Conservation (phyloP, 805 yeast genomes). For the Candida ovalis region DNA sequence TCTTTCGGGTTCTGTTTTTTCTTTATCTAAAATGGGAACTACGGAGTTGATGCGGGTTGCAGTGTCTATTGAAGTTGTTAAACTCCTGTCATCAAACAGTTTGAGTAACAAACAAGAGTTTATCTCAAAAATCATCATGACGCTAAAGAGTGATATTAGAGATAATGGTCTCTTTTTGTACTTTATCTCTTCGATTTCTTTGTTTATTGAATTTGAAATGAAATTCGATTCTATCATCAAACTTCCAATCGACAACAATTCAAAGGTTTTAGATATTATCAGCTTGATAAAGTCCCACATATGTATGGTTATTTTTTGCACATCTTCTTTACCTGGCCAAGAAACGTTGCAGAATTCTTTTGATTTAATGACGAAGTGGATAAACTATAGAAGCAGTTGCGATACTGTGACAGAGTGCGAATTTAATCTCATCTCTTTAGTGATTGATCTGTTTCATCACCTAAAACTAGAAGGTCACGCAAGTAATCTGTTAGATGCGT, state of each 20-base stretch:
- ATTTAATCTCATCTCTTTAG: conserved; percentile 24
- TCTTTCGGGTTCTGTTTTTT: conserved; percentile 9
- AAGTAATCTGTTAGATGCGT: conserved; percentile 11
- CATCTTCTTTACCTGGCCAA: conserved; percentile 8
- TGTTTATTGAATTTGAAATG: conserved; percentile 21
- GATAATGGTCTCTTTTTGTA: conserved; percentile 30
- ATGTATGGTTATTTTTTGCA: conserved; percentile 18
- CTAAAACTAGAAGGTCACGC: conserved; percentile 16
- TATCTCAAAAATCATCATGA: conserved; percentile 23
- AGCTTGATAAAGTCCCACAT: conserved; percentile 24
- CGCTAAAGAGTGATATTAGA: conserved; percentile 17
- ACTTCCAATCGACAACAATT: conserved; percentile 13
- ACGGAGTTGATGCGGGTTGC: conserved; percentile 19
- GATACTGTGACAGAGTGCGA: conserved; percentile 26
- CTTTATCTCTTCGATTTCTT: conserved; percentile 27
- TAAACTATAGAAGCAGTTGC: not conserved
- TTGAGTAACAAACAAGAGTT: conserved; percentile 18
- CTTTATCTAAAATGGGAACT: conserved; percentile 9
- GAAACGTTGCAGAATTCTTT: conserved; percentile 7
- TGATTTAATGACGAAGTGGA: conserved; percentile 9
- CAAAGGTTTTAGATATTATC: conserved; percentile 9
- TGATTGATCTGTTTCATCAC: conserved; percentile 24
- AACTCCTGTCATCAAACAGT: conserved; percentile 21
- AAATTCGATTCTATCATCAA: conserved; percentile 19
- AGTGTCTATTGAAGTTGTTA: conserved; percentile 18